Evolutionary conservation across 495 filamentous ascomycete species (phyloP).

Genomic region (Neurospora sp.): DNA sequence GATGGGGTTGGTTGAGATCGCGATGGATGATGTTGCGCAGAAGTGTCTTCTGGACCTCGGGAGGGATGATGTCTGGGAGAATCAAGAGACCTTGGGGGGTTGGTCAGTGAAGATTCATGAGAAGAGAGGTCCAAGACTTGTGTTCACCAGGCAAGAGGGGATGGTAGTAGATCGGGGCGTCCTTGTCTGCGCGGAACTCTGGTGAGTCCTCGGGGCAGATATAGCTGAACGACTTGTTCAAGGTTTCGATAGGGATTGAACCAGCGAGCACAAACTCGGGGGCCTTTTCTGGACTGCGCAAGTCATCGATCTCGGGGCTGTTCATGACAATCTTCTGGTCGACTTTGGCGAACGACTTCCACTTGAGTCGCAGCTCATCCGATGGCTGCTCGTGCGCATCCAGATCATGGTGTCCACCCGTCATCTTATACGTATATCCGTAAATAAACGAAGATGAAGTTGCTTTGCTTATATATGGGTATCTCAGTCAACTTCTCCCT

Average conservation of each 20-base stretch:
- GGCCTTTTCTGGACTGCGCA: slow-evolving; percentile 17
- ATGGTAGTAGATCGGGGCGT: slow-evolving; percentile 26
- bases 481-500: background rate
- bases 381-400: slow-evolving; percentile 66
- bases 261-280: slow-evolving; percentile 26
- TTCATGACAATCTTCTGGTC: slow-evolving; percentile 29
- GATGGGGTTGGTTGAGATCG: slow-evolving; percentile 61
- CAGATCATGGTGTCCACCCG: slow-evolving; percentile 36
- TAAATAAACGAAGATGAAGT: too few relatives aligned
- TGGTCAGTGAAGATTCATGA: background rate
- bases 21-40: slow-evolving; percentile 64
- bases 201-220: slow-evolving; percentile 13
- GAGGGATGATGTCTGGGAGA: slow-evolving; percentile 61
- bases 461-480: background rate
- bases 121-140: background rate
- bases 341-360: slow-evolving; percentile 44
- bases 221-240: slow-evolving; percentile 28
- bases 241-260: slow-evolving; percentile 22
- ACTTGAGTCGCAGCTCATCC: slow-evolving; percentile 48
- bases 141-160: slow-evolving; percentile 29
- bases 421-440: slow-evolving; percentile 7
- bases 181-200: slow-evolving; percentile 12
- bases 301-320: slow-evolving; percentile 34
- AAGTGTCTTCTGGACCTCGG: slow-evolving; percentile 53
- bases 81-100: slow-evolving; percentile 55